Percentiles rank a stretch among this genome's conserved stretches.
Evolutionary conservation across 129 eudicot species (phyloP).

Genomic region (Pittosporum tobira): DNA sequence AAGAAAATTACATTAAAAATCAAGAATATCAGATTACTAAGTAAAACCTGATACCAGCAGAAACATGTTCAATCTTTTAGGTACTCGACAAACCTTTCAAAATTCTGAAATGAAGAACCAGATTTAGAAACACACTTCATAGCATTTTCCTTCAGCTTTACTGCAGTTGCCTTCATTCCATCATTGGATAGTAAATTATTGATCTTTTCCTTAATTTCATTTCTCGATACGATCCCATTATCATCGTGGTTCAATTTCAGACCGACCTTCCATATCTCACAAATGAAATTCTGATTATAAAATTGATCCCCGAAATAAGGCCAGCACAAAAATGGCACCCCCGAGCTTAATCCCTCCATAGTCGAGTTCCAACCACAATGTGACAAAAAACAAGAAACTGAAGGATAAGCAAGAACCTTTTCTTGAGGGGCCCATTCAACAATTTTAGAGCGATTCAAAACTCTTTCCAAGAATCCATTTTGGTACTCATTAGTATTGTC

Average conservation of each 20-base stretch:
- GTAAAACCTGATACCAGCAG: neutral
- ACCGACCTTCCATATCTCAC: conserved; percentile 12
- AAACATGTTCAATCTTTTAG: neutral
- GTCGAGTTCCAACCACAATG: conserved; percentile 71
- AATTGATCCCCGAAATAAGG: conserved; percentile 16
- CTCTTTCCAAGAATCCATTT: conserved; percentile 21
- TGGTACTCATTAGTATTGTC: conserved; percentile 18
- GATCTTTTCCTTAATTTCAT: neutral
- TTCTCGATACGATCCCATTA: conserved; percentile 4
- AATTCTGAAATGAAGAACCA: conserved; percentile 10
- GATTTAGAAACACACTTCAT: neutral
- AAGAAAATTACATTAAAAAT: neutral
- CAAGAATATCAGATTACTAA: neutral
- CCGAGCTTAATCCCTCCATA: conserved; percentile 42
- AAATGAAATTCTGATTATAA: neutral
- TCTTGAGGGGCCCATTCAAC: conserved; percentile 79
- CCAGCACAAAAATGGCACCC: conserved; percentile 63
- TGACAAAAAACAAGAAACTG: conserved; percentile 46
- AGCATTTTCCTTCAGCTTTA: conserved; percentile 4
- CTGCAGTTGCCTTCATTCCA: neutral
- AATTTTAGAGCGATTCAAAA: conserved; percentile 22
- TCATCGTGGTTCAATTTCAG: neutral
- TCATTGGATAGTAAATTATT: neutral
- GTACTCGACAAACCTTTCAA: neutral
- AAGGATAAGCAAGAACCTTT: conserved; percentile 47